These are phyloP conservation scores for Colletotrichum agaves DNA, from an alignment of 2,329 filamentous ascomycete species.

Conservation along the genomic window DNA sequence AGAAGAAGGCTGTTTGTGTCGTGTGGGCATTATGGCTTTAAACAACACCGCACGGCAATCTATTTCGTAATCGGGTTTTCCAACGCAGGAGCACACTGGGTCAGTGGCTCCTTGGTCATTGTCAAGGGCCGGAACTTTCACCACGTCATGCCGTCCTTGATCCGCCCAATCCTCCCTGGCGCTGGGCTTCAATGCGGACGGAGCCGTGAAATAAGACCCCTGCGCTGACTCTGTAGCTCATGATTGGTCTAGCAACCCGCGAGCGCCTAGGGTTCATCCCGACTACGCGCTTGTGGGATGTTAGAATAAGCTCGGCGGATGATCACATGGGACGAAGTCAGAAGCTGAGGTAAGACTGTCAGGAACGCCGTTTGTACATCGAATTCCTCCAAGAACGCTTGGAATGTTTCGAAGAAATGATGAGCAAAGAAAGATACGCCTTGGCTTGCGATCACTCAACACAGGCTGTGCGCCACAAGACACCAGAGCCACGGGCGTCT, in stretches of 20 bases:
- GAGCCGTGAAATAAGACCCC: slow-evolving; percentile 6
- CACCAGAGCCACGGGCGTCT: not conserved
- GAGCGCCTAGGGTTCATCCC: not conserved
- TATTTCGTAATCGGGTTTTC: not conserved
- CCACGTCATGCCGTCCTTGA: slow-evolving; percentile 32
- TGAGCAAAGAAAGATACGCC: slow-evolving; percentile 5
- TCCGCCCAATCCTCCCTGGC: slow-evolving; percentile 21
- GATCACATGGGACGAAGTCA: not conserved
- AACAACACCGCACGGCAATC: not conserved
- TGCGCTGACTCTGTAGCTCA: not conserved
- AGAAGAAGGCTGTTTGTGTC: not conserved
- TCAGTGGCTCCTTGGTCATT: slow-evolving; percentile 7
- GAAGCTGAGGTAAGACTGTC: not conserved
- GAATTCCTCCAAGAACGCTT: not conserved
- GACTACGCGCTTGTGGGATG: not conserved
- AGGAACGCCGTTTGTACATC: not conserved
- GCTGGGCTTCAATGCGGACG: slow-evolving; percentile 16
- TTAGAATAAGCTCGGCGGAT: slow-evolving; percentile 13
- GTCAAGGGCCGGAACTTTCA: slow-evolving; percentile 29
- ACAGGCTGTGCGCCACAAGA: not conserved
- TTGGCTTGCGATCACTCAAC: not conserved
- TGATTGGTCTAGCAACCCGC: not conserved
- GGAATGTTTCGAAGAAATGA: not conserved
- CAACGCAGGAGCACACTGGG: slow-evolving; percentile 3
- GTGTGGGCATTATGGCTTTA: not conserved